Conservation (phyloP, 2,329 filamentous ascomycete species). For the Aureobasidium melanogenum region DNA sequence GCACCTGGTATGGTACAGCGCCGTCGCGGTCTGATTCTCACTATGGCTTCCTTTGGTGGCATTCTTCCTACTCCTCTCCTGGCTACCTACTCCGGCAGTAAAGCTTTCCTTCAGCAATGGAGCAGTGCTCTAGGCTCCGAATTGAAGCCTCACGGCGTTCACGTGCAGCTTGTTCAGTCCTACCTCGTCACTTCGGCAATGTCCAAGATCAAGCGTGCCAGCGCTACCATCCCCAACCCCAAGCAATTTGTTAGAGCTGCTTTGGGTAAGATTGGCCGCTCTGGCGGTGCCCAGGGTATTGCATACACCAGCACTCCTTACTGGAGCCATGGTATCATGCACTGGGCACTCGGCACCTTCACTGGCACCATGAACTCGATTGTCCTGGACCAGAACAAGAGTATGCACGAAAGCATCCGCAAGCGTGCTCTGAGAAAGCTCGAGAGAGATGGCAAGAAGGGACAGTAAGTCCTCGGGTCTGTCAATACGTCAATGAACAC, state of each 20-base stretch:
- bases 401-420: conserved; percentile 76
- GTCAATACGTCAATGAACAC: background rate
- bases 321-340: conserved; percentile 85
- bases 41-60: conserved; percentile 95
- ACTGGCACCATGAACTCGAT: conserved; percentile 49
- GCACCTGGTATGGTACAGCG: conserved; percentile 77
- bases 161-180: conserved; percentile 84
- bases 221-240: conserved; percentile 68
- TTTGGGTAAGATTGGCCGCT: conserved; percentile 69
- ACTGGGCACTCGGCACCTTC: conserved; percentile 63
- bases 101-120: conserved; percentile 97
- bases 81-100: conserved; percentile 94
- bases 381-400: conserved; percentile 52
- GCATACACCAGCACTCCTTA: conserved; percentile 83
- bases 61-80: conserved; percentile 85
- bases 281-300: conserved; percentile 67
- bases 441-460: conserved; percentile 70
- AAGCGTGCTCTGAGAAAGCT: conserved; percentile 75
- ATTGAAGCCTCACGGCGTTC: conserved; percentile 68
- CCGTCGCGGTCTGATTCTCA: conserved; percentile 81
- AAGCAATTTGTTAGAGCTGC: conserved; percentile 72
- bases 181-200: conserved; percentile 94
- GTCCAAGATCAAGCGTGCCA: conserved; percentile 85
- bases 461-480: conserved; percentile 6
- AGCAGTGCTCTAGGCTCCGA: conserved; percentile 78